These are phyloP conservation scores for Cercospora beticola DNA, from an alignment of 2,329 filamentous ascomycete genomes.

Conservation along the genomic window DNA sequence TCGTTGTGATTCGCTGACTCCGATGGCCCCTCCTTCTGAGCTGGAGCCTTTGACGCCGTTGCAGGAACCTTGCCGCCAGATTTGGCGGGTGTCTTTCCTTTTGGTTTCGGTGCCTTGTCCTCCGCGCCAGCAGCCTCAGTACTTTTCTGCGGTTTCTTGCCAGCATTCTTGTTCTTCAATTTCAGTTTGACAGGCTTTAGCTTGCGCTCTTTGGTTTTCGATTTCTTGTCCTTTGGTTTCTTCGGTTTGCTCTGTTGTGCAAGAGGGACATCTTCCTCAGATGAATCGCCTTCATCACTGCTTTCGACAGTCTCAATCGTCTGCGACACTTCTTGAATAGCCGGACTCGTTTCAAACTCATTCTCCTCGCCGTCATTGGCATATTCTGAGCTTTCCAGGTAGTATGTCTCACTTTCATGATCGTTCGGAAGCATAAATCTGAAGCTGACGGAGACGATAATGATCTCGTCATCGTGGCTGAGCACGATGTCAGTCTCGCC, in stretches of 20 bases:
- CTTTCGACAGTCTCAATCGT: slow-evolving; percentile 55
- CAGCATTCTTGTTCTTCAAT: slow-evolving; percentile 18
- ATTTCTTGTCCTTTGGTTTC: slow-evolving; percentile 7
- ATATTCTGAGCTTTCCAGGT: slow-evolving; percentile 14
- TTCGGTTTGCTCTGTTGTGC: slow-evolving; percentile 13
- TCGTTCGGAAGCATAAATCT: slow-evolving; percentile 69
- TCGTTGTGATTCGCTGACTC: background rate
- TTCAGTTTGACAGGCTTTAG: slow-evolving; percentile 23
- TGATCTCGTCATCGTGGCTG: slow-evolving; percentile 64
- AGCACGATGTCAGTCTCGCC: slow-evolving; percentile 56
- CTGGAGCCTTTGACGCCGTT: slow-evolving; percentile 10
- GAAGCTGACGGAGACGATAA: slow-evolving; percentile 70
- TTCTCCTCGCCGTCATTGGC: slow-evolving; percentile 51
- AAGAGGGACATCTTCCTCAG: slow-evolving; percentile 15
- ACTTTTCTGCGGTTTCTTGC: slow-evolving; percentile 10
- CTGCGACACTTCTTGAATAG: slow-evolving; percentile 40
- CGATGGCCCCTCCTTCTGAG: slow-evolving; percentile 2
- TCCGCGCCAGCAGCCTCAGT: background rate
- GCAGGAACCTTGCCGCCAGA: slow-evolving; percentile 13
- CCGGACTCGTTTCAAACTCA: slow-evolving; percentile 14
- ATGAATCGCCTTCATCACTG: slow-evolving; percentile 51
- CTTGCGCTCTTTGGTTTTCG: slow-evolving; percentile 16
- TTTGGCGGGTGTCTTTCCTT: slow-evolving; percentile 10
- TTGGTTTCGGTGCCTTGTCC: slow-evolving; percentile 17
- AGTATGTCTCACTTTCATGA: slow-evolving; percentile 49